These are phyloP conservation scores for Rhytidhysteron rufulum DNA, from an alignment of 2,329 filamentous ascomycete genomes.

Conservation along the genomic window DNA sequence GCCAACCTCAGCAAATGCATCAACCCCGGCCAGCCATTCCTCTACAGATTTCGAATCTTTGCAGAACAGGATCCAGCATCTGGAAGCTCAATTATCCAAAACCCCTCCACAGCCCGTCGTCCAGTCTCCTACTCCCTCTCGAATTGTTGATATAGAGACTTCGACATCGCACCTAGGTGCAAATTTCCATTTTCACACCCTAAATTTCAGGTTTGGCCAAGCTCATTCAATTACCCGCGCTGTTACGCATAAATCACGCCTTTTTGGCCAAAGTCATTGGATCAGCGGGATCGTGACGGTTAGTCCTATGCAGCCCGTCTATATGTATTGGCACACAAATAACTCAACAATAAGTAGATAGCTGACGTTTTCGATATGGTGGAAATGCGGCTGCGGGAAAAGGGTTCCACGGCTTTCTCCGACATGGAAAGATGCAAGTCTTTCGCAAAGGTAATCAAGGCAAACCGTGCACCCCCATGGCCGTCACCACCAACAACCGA, in stretches of 20 bases:
- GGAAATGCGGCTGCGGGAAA: slow-evolving; percentile 39
- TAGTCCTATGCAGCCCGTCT: slow-evolving; percentile 13
- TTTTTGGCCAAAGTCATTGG: slow-evolving; percentile 58
- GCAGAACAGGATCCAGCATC: slow-evolving; percentile 38
- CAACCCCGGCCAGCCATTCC: slow-evolving; percentile 17
- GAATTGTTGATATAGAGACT: slow-evolving; percentile 34
- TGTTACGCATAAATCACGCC: slow-evolving; percentile 53
- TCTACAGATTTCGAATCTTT: slow-evolving; percentile 37
- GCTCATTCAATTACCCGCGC: slow-evolving; percentile 36
- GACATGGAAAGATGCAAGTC: slow-evolving; percentile 51
- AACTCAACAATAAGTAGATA: slow-evolving; percentile 26
- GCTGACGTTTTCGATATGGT: slow-evolving; percentile 44
- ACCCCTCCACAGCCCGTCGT: slow-evolving; percentile 12
- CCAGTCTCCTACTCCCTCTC: slow-evolving; percentile 7
- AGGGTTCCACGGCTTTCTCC: slow-evolving; percentile 31
- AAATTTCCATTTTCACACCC: slow-evolving; percentile 42
- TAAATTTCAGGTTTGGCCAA: slow-evolving; percentile 30
- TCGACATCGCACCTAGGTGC: slow-evolving; percentile 38
- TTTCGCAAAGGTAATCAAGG: slow-evolving; percentile 52
- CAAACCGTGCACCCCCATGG: slow-evolving; percentile 47
- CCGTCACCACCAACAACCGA: slow-evolving; percentile 39
- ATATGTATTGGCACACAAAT: slow-evolving; percentile 4
- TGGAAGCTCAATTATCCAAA: slow-evolving; percentile 43
- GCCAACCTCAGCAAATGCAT: slow-evolving; percentile 10
- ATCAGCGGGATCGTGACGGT: slow-evolving; percentile 49